Conservation (phyloP, 257 asterid species). For the Pogostemon cablin region DNA sequence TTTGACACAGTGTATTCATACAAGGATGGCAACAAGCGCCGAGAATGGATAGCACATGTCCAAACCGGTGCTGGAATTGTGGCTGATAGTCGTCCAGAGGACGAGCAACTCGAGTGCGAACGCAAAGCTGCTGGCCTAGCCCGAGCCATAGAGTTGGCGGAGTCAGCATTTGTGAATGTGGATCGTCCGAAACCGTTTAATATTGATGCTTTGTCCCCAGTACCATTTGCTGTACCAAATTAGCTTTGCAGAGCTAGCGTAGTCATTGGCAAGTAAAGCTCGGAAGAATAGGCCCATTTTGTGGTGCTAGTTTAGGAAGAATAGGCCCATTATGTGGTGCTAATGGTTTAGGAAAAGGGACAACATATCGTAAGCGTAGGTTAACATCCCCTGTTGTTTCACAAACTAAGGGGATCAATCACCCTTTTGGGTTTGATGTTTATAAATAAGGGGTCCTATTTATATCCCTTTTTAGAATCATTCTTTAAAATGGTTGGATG, state of each 20-base stretch:
- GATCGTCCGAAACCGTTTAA: slow-evolving; percentile 13
- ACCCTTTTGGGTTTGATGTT: background rate
- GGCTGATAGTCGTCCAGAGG: slow-evolving; percentile 76
- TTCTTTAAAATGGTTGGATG: background rate
- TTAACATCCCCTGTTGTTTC: background rate
- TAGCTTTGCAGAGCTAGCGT: slow-evolving; percentile 26
- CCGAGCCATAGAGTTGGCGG: slow-evolving; percentile 86
- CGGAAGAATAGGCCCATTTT: background rate
- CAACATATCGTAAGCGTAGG: background rate
- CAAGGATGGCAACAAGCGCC: slow-evolving; percentile 47
- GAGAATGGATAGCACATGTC: slow-evolving; percentile 88
- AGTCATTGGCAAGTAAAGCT: slow-evolving; percentile 24
- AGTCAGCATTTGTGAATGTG: slow-evolving; percentile 59
- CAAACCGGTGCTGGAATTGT: slow-evolving; percentile 94
- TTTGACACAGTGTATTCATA: slow-evolving; percentile 74
- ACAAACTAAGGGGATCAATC: background rate
- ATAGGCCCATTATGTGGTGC: too few species aligned
- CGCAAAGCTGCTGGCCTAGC: slow-evolving; percentile 73
- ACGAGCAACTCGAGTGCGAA: slow-evolving; percentile 82
- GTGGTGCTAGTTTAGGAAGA: too few species aligned
- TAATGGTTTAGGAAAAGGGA: too few species aligned
- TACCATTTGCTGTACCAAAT: slow-evolving; percentile 15
- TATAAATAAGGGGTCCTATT: background rate
- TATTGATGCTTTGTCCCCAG: slow-evolving; percentile 9
- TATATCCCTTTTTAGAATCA: background rate